Percentiles rank a stretch among this genome's conserved stretches.
phyloP scores from a whole-genome alignment of 1,139 yeast species.

The Yamadazyma sp. region DNA sequence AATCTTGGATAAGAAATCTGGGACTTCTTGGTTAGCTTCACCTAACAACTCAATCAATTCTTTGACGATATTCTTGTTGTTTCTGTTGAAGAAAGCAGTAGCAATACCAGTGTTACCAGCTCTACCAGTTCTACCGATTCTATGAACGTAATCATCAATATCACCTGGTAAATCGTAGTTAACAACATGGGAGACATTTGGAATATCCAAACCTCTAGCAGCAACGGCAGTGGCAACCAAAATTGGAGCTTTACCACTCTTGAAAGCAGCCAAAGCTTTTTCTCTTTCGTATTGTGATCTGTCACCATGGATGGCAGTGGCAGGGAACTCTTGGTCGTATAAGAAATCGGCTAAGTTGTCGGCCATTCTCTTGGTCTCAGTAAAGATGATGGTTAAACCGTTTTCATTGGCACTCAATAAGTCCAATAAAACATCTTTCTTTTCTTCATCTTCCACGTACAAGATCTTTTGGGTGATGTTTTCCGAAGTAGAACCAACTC shows the following conservation, averaged over 20 bases:
- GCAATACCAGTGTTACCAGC: conserved; percentile 99
- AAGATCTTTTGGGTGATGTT: conserved; percentile 92
- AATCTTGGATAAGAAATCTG: conserved; percentile 78
- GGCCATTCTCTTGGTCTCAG: conserved; percentile 98
- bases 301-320: conserved; percentile 98
- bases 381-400: conserved; percentile 90
- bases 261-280: conserved; percentile 88
- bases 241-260: conserved; percentile 83
- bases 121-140: conserved; percentile 99
- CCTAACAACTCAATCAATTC: conserved; percentile 82
- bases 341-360: conserved; percentile 92
- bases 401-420: conserved; percentile 75
- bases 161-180: conserved; percentile 96
- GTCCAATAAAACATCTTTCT: conserved; percentile 89
- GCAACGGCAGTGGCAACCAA: conserved; percentile 99
- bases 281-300: conserved; percentile 98
- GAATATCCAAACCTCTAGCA: conserved; percentile 99
- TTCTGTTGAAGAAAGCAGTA: conserved; percentile 96
- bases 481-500: conserved; percentile 97
- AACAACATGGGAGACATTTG: conserved; percentile 96
- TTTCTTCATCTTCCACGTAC: conserved; percentile 93
- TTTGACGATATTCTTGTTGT: conserved; percentile 85
- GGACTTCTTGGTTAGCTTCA: conserved; percentile 98
- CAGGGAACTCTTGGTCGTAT: conserved; percentile 87
- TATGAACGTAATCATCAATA: conserved; percentile 97